Conservation (phyloP, 305 asterid genomes). For the Plantago coronopus region DNA sequence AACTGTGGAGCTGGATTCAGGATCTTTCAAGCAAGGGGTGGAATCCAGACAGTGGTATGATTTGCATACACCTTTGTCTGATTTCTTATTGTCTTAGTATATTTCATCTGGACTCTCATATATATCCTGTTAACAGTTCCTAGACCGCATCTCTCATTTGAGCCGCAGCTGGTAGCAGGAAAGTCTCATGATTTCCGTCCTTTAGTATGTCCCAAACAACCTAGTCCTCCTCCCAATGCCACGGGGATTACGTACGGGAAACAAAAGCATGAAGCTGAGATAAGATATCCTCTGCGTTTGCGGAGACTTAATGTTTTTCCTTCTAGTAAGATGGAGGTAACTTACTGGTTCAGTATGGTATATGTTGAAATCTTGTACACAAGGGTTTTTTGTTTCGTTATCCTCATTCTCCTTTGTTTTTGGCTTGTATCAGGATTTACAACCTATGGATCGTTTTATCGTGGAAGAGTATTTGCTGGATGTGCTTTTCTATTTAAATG, state of each 20-base stretch:
- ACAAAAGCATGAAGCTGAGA: constrained; percentile 90
- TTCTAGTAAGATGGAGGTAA: constrained; percentile 85
- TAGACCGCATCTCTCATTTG: constrained; percentile 89
- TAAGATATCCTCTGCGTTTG: constrained; percentile 85
- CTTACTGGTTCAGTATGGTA: constrained; percentile 13
- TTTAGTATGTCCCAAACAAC: constrained; percentile 81
- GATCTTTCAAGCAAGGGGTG: constrained; percentile 90
- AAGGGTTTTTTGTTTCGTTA: constrained; percentile 18
- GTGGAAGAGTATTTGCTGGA: constrained; percentile 97
- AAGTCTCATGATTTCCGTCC: constrained; percentile 92
- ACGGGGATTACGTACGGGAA: constrained; percentile 59
- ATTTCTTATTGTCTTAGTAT: constrained; percentile 13
- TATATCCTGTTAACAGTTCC: constrained; percentile 59
- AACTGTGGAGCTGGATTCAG: constrained; percentile 81
- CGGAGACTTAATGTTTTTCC: constrained; percentile 91
- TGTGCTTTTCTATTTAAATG: constrained; percentile 83
- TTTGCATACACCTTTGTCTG: constrained; percentile 23
- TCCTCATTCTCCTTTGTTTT: constrained; percentile 20
- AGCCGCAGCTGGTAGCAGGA: constrained; percentile 92
- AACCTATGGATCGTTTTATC: constrained; percentile 82
- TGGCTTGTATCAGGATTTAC: constrained; percentile 64
- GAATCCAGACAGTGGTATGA: constrained; percentile 94
- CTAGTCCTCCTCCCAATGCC: constrained; percentile 53
- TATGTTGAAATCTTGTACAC: constrained; percentile 12
- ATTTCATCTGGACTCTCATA: constrained; percentile 15